Evolutionary conservation across 2,329 filamentous ascomycete species (phyloP).

Genomic region (Lasiodiplodia sp.): DNA sequence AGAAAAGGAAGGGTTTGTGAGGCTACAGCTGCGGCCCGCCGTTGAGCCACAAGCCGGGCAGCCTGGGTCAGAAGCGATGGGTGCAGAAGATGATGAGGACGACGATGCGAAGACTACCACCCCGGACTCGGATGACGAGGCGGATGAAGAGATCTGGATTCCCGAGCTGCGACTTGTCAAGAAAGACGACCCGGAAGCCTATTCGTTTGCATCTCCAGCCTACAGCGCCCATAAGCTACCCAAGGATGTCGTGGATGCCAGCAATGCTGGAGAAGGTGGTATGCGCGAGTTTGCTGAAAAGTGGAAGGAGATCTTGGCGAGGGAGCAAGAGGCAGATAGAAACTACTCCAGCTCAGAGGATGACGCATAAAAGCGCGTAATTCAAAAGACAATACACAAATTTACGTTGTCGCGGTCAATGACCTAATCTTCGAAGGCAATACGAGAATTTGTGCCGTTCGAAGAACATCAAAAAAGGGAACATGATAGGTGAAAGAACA

Average conservation of each 20-base stretch:
- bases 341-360: slow-evolving; percentile 13
- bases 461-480: too few species aligned
- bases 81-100: neutral
- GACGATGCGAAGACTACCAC: slow-evolving; percentile 14
- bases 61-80: neutral
- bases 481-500: too few species aligned
- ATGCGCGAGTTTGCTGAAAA: slow-evolving; percentile 71
- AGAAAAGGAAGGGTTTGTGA: slow-evolving; percentile 9
- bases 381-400: too few species aligned
- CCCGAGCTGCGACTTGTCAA: slow-evolving; percentile 85
- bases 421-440: too few species aligned
- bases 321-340: slow-evolving; percentile 46
- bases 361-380: neutral
- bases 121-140: slow-evolving; percentile 46
- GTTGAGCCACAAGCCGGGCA: neutral
- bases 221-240: slow-evolving; percentile 97
- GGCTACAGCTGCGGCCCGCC: neutral
- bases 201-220: slow-evolving; percentile 82
- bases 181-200: slow-evolving; percentile 86
- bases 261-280: slow-evolving; percentile 67
- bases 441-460: too few species aligned
- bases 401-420: too few species aligned
- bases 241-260: slow-evolving; percentile 83
- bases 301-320: slow-evolving; percentile 56
- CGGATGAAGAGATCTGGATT: slow-evolving; percentile 63